Percentiles rank a stretch among this genome's conserved stretches.
Evolutionary conservation across 1,139 yeast genomes (phyloP).

Genomic region (Blastobotrys buckinghamii): DNA sequence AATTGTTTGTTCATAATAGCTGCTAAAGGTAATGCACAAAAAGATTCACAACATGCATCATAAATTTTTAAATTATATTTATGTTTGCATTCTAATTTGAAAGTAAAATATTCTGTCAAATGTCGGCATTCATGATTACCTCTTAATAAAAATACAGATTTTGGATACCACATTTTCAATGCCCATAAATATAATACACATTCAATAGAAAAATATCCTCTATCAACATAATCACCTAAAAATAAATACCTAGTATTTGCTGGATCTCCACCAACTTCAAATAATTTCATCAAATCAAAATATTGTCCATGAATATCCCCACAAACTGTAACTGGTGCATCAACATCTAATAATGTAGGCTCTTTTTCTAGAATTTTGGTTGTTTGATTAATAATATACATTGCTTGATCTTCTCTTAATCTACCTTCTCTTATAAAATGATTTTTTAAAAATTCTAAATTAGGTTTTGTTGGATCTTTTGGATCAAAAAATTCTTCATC

Average conservation of each 20-base stretch:
- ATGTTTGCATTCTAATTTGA: slow-evolving; percentile 84
- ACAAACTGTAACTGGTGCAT: slow-evolving; percentile 94
- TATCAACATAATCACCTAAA: slow-evolving; percentile 92
- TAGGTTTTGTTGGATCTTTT: slow-evolving; percentile 45
- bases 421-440: slow-evolving; percentile 84
- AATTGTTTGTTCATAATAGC: slow-evolving; percentile 94
- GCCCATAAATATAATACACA: slow-evolving; percentile 77
- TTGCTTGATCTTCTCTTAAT: slow-evolving; percentile 63
- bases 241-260: slow-evolving; percentile 69
- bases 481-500: slow-evolving; percentile 67
- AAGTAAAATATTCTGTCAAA: slow-evolving; percentile 89
- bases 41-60: slow-evolving; percentile 70
- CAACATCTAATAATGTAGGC: slow-evolving; percentile 73
- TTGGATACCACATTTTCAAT: slow-evolving; percentile 71
- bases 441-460: slow-evolving; percentile 60
- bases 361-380: slow-evolving; percentile 61
- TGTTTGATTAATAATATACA: slow-evolving; percentile 62
- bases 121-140: slow-evolving; percentile 97
- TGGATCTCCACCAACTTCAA: slow-evolving; percentile 95
- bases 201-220: slow-evolving; percentile 91
- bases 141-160: slow-evolving; percentile 73
- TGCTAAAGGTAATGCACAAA: slow-evolving; percentile 85
- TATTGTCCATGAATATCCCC: slow-evolving; percentile 97
- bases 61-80: slow-evolving; percentile 68
- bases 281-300: slow-evolving; percentile 81